A percentile compares a stretch with the other conserved stretches of the same genome.
Conservation (phyloP, 768 basidiomycete species). For the Tricholoma matsutake region DNA sequence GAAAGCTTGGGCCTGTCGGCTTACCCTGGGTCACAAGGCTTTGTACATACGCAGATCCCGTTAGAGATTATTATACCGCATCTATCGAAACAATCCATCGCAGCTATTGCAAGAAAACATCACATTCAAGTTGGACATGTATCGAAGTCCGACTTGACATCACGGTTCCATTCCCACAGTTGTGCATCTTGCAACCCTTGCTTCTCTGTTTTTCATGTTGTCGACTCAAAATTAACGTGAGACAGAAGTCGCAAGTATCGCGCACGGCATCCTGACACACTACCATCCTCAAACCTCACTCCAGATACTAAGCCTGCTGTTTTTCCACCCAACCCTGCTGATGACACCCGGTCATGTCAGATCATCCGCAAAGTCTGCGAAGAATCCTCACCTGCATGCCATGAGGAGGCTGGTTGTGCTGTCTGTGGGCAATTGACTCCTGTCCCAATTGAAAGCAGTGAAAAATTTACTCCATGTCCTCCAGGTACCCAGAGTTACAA, state of each 20-base stretch:
- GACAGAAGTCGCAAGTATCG: not conserved
- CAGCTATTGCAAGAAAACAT: constrained; percentile 11
- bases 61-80: not conserved
- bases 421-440: constrained; percentile 18
- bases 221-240: not conserved
- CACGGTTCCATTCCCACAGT: not conserved
- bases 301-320: not conserved
- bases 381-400: constrained; percentile 4
- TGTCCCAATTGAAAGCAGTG: not conserved
- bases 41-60: not conserved
- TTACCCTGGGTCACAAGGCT: not conserved
- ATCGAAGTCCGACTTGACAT: too few species aligned
- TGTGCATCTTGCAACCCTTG: not conserved
- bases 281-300: too few species aligned
- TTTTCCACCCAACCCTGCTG: not conserved
- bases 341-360: not conserved
- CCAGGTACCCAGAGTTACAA: not conserved
- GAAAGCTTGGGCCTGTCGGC: not conserved
- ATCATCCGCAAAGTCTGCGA: constrained; percentile 3
- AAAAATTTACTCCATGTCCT: constrained; percentile 7
- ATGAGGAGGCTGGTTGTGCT: constrained; percentile 23
- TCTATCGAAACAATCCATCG: not conserved
- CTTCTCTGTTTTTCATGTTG: not conserved
- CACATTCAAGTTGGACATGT: too few species aligned
- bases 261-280: too few species aligned